Evolutionary conservation across 2,329 filamentous ascomycete species (phyloP), one percentile per base, ranked within the genome.

Genomic region (Botrytis fabae): DNA sequence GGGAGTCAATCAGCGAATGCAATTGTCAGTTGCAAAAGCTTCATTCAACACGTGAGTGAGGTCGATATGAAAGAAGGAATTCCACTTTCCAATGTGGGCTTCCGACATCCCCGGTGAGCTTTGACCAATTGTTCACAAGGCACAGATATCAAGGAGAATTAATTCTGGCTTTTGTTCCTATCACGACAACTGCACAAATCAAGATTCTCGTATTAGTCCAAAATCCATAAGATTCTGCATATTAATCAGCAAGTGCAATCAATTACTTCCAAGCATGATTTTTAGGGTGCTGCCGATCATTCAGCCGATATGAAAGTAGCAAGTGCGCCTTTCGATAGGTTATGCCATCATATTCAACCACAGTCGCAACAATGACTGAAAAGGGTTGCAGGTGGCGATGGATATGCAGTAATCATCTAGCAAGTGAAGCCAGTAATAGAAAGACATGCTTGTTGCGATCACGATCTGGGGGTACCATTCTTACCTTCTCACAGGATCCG

Each of bases 21-120:
- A 18, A 6, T 5, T 18, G 9, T 18, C 25, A 10, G n/a, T 44
- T 28, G 60, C 59, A 3, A 2, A n/a, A 8, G 20, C 22, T 6
- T 35, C 1, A 25, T n/a, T 25, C 2, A 14, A 25, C 5, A 18
- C 9, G 42, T 40, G 60, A 28, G 25, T 42, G 22, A 28, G 60
- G 38, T 42, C 60, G 4, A 42, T 3, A 20, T 40, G 16, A 38
- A 42, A 18, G 16, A 18, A 40, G 38, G 18, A 28, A 38, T 38
- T 62, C 59, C 59, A 61, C 35, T 40, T 35, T 51, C 38, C 25
- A 9, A 4, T 60, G 57, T 32, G 59, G 16, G 20, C 57, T 35
- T 60, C 57, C 57, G 35, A 3, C 35, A 62, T 62, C 35, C 60
- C 60, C 61, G 61, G 61, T 63, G 61, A 63, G 61, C 61, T 63